Conservation (phyloP, 192 early-diverging fungal species). For the Entophlyctis helioformis region DNA sequence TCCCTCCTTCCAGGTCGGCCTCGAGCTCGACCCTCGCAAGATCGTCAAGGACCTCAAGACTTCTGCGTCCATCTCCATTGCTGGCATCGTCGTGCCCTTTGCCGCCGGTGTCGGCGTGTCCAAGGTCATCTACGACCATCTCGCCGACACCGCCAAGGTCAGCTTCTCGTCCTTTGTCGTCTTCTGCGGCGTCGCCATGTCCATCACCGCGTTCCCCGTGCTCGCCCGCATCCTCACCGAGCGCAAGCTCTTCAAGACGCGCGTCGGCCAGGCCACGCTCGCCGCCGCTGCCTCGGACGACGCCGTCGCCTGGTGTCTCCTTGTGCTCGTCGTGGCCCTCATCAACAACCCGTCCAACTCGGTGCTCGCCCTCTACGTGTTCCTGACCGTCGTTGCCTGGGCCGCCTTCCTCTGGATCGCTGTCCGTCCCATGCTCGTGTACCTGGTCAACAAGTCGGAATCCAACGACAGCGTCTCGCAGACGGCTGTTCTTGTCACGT, state of each 20-base stretch:
- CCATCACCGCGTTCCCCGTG: conserved; percentile 91
- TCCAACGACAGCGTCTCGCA: conserved; percentile 12
- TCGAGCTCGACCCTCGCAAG: conserved; percentile 24
- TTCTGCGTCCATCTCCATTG: conserved; percentile 49
- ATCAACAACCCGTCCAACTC: conserved; percentile 66
- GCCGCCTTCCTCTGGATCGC: conserved; percentile 54
- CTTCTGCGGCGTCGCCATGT: conserved; percentile 83
- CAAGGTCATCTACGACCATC: conserved; percentile 23
- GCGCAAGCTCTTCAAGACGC: conserved; percentile 65
- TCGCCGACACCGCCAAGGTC: conserved; percentile 9
- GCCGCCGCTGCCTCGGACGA: conserved; percentile 82
- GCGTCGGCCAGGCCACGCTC: conserved; percentile 72
- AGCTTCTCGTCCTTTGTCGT: conserved; percentile 52
- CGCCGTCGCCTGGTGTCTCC: conserved; percentile 67
- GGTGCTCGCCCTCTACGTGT: conserved; percentile 70
- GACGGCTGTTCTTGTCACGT: conserved; percentile 57
- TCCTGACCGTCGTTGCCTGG: conserved; percentile 59
- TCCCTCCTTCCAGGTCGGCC: conserved; percentile 5
- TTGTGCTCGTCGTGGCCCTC: conserved; percentile 68
- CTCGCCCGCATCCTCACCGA: conserved; percentile 89
- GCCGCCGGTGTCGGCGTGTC: conserved; percentile 59
- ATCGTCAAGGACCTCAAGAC: conserved; percentile 10
- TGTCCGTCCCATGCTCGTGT: conserved; percentile 46
- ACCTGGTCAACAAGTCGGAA: conserved; percentile 2
- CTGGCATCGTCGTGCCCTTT: conserved; percentile 78